These are phyloP conservation scores for Pilaira anomala DNA, from an alignment of 192 early-diverging fungal species.

Conservation along the genomic window DNA sequence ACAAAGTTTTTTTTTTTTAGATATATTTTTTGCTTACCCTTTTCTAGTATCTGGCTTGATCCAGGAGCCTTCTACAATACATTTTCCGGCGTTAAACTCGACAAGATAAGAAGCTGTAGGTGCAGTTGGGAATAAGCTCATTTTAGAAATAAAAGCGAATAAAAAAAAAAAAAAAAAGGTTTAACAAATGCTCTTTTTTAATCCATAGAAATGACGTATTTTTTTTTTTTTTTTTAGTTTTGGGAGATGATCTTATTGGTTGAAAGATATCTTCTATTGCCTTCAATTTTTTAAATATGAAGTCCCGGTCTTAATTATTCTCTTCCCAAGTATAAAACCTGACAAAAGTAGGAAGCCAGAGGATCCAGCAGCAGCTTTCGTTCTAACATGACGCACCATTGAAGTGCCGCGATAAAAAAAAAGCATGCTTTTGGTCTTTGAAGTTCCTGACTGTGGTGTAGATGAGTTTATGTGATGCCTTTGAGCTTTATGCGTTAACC, in stretches of 20 bases:
- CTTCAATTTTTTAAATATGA: not conserved
- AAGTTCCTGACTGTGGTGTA: no score
- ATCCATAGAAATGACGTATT: not conserved
- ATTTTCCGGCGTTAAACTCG: slow-evolving; percentile 73
- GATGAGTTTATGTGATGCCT: no score
- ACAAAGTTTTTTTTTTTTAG: not conserved
- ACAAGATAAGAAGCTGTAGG: slow-evolving; percentile 30
- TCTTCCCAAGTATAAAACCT: no score
- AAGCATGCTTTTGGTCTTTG: no score
- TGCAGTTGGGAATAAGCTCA: slow-evolving; percentile 37
- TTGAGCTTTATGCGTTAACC: no score
- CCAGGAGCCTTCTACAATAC: slow-evolving; percentile 59
- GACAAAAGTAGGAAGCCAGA: no score
- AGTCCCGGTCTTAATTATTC: no score
- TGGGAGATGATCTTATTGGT: not conserved
- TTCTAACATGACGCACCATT: no score
- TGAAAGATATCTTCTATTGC: not conserved
- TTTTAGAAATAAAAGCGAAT: not conserved
- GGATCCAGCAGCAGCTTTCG: no score
- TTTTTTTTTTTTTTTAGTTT: no score
- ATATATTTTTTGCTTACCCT: not conserved
- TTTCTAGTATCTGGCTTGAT: slow-evolving; percentile 62
- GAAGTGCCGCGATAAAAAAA: no score
- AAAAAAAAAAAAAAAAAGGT: not conserved
- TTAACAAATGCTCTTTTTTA: not conserved